A percentile compares a stretch with the other conserved stretches of the same genome.
These are phyloP conservation scores for Bjerkandera adusta DNA, from an alignment of 1,284 basidiomycete genomes.

Conservation along the genomic window DNA sequence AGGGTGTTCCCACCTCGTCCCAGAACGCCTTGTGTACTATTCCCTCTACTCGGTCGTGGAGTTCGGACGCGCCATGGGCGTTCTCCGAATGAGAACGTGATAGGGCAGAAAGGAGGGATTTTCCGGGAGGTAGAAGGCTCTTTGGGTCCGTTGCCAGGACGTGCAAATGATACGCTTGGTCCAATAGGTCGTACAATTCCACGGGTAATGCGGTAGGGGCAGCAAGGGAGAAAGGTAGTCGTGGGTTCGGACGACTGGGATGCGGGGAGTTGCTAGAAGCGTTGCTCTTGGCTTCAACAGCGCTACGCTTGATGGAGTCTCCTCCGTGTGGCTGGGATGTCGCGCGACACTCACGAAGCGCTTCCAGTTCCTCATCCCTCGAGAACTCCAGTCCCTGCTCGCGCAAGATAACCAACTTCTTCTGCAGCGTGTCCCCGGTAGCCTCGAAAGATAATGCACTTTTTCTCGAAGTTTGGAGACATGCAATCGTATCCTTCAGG, in stretches of 20 bases:
- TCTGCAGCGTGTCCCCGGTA: conserved; percentile 25
- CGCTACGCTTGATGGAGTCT: background rate
- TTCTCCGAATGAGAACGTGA: conserved; percentile 35
- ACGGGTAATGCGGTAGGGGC: conserved; percentile 34
- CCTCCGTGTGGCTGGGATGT: background rate
- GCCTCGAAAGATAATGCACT: background rate
- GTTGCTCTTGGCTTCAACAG: background rate
- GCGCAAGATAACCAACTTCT: conserved; percentile 23
- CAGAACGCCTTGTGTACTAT: conserved; percentile 65
- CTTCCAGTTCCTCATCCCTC: conserved; percentile 31
- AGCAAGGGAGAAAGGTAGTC: conserved; percentile 4
- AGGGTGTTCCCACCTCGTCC: conserved; percentile 52
- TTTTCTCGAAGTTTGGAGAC: conserved; percentile 1
- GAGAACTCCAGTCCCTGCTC: conserved; percentile 31
- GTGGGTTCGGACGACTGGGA: background rate
- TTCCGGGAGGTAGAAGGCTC: conserved; percentile 61
- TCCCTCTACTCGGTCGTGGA: conserved; percentile 52
- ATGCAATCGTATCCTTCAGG: conserved; percentile 6
- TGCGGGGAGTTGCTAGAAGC: conserved; percentile 5
- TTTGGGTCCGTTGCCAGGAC: conserved; percentile 56
- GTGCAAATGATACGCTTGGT: conserved; percentile 62
- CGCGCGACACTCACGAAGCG: conserved; percentile 22
- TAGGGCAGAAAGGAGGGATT: conserved; percentile 65
- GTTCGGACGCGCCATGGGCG: conserved; percentile 26
- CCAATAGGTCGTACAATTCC: conserved; percentile 51